Base-by-base conservation (phyloP, 2,329 filamentous ascomycete species). In the Ophioceras dolichostomum region DNA sequence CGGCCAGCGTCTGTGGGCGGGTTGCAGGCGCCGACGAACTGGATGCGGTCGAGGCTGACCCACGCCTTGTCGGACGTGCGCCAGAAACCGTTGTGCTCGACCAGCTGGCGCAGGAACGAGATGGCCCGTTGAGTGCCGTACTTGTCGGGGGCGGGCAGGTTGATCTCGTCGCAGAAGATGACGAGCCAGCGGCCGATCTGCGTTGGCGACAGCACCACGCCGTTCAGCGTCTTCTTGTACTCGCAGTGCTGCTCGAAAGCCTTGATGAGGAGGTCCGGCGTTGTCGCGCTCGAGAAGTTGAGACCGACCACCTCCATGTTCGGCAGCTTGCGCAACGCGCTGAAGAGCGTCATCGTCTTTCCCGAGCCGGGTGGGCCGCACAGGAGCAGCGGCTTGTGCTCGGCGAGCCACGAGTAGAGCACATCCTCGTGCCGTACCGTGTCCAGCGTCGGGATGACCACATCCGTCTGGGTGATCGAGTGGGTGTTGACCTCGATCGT, bases 281-380 rank as follows among this genome's bases (percentile, higher is more conserved):
- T 98, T 1, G 93, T 99, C 2, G 91, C 93, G 50, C 91, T 98
- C 4, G 93, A 98, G 59, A 99, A 98, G 62, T 99, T 99, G 56
- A 99, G 84, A 34, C 91, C 91, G 22, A 98, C 93, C 40, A 95
- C 87, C 60, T 98, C 91, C 88, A 98, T 95, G 56, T 95, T 95
- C 4, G 89, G 89, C 40, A 98, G 68, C 61, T 98, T 98, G 45
- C 91, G 81, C 38, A 99, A 75, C 24, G 91, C 91, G 55, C 89
- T 95, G 67, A 99, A 99, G 10, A 99, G 68, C 10, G 91, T 99
- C 91, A 99, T 99, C 4, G 91, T 99, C 67, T 99, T 99, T 69
- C 91, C 91, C 36, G 91, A 98, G 65, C 91, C 91, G 41, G 91
- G 91, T 54, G 91, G 93, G 58, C 91, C 93, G 56, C 91, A 99